phyloP scores from a whole-genome alignment of 208 protist species.

The Balamuthia mandrillaris region DNA sequence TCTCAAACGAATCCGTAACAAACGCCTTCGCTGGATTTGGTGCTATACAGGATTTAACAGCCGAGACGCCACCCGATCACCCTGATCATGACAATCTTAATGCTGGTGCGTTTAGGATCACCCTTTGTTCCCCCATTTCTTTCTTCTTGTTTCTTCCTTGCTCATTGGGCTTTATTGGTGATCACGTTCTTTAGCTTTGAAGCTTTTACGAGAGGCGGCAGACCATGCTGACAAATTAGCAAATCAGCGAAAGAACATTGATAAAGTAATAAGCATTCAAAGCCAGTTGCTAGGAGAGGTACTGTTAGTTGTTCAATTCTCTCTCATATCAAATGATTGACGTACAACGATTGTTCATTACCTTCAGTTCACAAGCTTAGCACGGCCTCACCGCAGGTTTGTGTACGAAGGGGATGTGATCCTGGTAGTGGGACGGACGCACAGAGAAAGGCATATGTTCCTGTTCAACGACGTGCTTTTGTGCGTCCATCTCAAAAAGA shows the following conservation, averaged over 20 bases:
- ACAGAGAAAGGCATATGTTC: conserved; percentile 16
- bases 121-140: no score
- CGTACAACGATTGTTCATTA: no score
- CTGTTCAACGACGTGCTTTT: conserved; percentile 39
- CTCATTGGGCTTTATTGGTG: neutral
- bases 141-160: neutral
- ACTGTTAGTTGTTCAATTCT: neutral
- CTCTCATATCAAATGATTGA: neutral
- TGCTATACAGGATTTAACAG: neutral
- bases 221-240: conserved; percentile 35
- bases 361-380: conserved; percentile 9
- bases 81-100: neutral
- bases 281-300: conserved; percentile 36
- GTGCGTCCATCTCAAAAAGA: conserved; percentile 5
- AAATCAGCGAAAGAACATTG: conserved; percentile 41
- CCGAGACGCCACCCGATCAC: neutral
- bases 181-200: conserved; percentile 20
- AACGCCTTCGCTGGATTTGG: neutral
- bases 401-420: conserved; percentile 31
- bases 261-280: conserved; percentile 33
- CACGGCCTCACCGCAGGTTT: conserved; percentile 22
- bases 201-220: neutral
- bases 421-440: neutral
- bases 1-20: neutral
- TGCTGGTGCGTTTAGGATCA: conserved; percentile 22